These are phyloP conservation scores for Akanthomyces lecanii DNA, from an alignment of 2,329 filamentous ascomycete genomes.

Conservation along the genomic window DNA sequence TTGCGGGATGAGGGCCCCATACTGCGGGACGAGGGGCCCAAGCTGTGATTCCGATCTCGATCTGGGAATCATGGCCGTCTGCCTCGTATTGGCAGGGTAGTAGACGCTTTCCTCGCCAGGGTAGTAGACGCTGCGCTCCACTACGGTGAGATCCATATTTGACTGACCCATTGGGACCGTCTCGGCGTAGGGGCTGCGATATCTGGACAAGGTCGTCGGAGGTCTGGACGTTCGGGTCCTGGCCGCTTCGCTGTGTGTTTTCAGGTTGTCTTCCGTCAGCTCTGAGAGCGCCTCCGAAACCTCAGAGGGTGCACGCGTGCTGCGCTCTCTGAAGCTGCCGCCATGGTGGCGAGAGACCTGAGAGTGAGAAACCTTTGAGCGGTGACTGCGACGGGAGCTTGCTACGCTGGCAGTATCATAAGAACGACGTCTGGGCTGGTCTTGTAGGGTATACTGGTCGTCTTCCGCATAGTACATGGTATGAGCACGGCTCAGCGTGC, in stretches of 20 bases:
- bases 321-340: conserved; percentile 21
- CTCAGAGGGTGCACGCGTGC: conserved; percentile 22
- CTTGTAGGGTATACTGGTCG: conserved; percentile 30
- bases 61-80: conserved; percentile 31
- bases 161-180: conserved; percentile 39
- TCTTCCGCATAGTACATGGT: conserved; percentile 25
- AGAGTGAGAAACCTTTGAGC: conserved; percentile 27
- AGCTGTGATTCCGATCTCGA: conserved; percentile 36
- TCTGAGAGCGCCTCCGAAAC: conserved; percentile 37
- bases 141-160: conserved; percentile 26
- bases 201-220: conserved; percentile 41
- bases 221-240: conserved; percentile 42
- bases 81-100: conserved; percentile 18
- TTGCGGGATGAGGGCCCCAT: neutral
- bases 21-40: conserved; percentile 23
- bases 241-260: conserved; percentile 50
- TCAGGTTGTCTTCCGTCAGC: conserved; percentile 51
- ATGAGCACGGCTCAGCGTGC: neutral
- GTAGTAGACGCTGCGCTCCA: conserved; percentile 25
- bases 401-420: conserved; percentile 32
- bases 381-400: conserved; percentile 39
- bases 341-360: conserved; percentile 22
- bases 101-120: conserved; percentile 17
- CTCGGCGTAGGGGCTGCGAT: conserved; percentile 35
- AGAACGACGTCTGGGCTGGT: conserved; percentile 14